These are phyloP conservation scores for Saccharomycopsis babjevae DNA, from an alignment of 805 yeast genomes.

Conservation along the genomic window DNA sequence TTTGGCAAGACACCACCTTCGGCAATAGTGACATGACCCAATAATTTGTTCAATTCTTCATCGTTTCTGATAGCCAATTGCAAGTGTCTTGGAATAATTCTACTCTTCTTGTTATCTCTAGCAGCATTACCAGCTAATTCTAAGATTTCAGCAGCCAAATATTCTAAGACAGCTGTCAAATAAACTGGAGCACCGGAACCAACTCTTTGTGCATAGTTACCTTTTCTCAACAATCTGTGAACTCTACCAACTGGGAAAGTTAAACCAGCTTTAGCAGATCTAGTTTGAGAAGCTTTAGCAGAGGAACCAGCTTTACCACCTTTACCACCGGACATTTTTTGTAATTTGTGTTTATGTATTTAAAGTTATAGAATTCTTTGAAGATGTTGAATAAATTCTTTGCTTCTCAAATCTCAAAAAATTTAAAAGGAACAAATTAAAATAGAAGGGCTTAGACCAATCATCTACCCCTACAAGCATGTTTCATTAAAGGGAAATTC, in stretches of 20 bases:
- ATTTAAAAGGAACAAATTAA: constrained; percentile 34
- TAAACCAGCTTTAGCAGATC: constrained; percentile 98
- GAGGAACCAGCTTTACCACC: constrained; percentile 92
- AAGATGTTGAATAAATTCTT: no score
- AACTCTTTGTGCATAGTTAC: constrained; percentile 96
- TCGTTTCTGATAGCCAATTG: constrained; percentile 98
- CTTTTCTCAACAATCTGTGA: constrained; percentile 92
- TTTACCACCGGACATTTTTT: constrained; percentile 58
- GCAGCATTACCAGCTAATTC: constrained; percentile 99
- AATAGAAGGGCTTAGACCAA: constrained; percentile 95
- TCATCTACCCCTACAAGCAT: constrained; percentile 23
- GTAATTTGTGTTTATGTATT: constrained; percentile 25
- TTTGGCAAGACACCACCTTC: constrained; percentile 99
- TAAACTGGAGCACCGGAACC: constrained; percentile 99
- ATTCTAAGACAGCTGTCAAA: constrained; percentile 93
- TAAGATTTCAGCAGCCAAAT: constrained; percentile 94
- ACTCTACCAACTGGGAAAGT: constrained; percentile 99
- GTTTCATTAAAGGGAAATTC: background rate
- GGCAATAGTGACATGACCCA: constrained; percentile 90
- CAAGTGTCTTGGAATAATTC: constrained; percentile 97
- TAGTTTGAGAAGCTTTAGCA: constrained; percentile 83
- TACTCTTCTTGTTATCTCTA: constrained; percentile 97
- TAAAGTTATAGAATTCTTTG: no score
- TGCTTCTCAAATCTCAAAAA: constrained; percentile 82
- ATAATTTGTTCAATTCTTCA: constrained; percentile 93